These are phyloP conservation scores for Pseudophaeomoniella oleicola DNA, from an alignment of 2,329 filamentous ascomycete species.

Conservation along the genomic window DNA sequence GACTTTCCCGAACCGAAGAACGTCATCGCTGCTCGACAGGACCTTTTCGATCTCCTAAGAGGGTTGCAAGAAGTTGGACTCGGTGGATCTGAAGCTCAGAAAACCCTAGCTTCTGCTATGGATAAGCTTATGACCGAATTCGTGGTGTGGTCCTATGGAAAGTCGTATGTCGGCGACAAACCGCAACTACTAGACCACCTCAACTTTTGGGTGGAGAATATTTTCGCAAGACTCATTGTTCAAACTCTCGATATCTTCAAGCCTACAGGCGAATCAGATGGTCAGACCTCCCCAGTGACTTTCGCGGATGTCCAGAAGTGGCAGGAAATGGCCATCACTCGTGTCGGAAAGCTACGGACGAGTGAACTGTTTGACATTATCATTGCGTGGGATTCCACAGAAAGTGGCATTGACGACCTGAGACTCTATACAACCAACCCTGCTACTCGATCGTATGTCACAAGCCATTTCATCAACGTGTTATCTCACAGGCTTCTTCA, in stretches of 20 bases:
- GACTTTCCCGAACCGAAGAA: conserved; percentile 2
- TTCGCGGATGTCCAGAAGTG: conserved; percentile 34
- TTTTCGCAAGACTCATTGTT: conserved; percentile 37
- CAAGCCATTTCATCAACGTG: conserved; percentile 36
- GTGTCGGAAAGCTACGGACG: conserved; percentile 40
- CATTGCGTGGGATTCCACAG: conserved; percentile 44
- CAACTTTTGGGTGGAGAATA: conserved; percentile 39
- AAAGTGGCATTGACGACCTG: conserved; percentile 45
- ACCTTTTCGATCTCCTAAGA: conserved; percentile 25
- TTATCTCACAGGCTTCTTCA: conserved; percentile 43
- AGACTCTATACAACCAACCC: conserved; percentile 40
- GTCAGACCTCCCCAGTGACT: conserved; percentile 17
- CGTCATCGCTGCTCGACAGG: conserved; percentile 17
- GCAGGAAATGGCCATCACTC: conserved; percentile 38
- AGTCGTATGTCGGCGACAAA: conserved; percentile 37
- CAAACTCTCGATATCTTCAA: conserved; percentile 30
- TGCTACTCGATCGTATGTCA: conserved; percentile 39
- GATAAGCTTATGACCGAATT: conserved; percentile 42
- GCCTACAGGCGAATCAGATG: conserved; percentile 7
- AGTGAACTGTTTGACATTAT: conserved; percentile 47
- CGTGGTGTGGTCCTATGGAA: conserved; percentile 40
- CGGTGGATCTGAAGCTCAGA: conserved; percentile 38
- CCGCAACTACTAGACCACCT: conserved; percentile 34
- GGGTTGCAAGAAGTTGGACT: conserved; percentile 38
- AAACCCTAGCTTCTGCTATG: conserved; percentile 44